Base-by-base conservation (phyloP, 441 rosid species). In the Adansonia rubrostipa region DNA sequence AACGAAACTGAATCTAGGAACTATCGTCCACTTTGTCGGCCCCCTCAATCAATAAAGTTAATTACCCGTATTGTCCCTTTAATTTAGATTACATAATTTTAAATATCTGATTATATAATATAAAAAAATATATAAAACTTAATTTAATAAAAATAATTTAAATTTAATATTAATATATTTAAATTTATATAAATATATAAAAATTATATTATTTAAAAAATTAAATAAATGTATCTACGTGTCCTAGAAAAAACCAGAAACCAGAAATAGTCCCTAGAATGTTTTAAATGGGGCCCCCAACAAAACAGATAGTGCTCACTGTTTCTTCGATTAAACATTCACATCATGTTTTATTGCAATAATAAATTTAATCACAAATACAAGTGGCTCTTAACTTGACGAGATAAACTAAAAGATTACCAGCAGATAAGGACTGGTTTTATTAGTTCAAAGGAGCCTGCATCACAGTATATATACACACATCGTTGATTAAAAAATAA, bases 21-120 rank as follows among this genome's bases (percentile, higher is more conserved):
- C 80, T 80, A 74, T 72, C 82, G 78, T 80, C 82, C 73, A 70
- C 74, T 85, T 73, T 85, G 87, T 82, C 84, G 75, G 84, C 76
- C 80, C 15, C 15, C 70, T 73, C 14, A 13, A 1, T 65, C n/a
- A 1, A 42, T n/a, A 2, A 57, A 1, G 11, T 6, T 19, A 57
- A 56, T 19, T 51, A 13, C 11, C 56, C 17, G 0, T 9, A 51
- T 13, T 51, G 56, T 24, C 28, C 56, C 56, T 11, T n/a, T 14
- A 51, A 51, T 14, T 51, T n/a, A 51, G n/a, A 51, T 51, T 5
- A 51, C 6, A 51, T n/a, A 51, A 13, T 3, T 51, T 51, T 51
- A 51, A n/a, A n/a, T 13, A 11, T 51, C 13, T n/a, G 56, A 51
- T 24, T 24, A 24, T 24, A 24, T 24, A 24, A 24, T 24, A 24